These are phyloP conservation scores for Raphidocelis subcapitata DNA, from an alignment of 139 green algal species.

Conservation along the genomic window DNA sequence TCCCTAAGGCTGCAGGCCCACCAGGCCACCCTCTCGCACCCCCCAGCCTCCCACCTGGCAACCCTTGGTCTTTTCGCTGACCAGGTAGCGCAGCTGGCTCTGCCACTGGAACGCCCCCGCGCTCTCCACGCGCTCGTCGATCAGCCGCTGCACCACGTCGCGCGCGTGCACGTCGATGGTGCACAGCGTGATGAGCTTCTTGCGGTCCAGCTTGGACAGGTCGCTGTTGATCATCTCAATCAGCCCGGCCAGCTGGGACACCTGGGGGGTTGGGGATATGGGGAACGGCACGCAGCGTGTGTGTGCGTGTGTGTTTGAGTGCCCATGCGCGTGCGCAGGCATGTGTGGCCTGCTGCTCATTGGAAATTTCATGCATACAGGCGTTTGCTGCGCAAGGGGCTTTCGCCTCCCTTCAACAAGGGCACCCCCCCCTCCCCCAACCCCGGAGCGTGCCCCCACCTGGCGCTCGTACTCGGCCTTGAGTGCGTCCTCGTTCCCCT, in stretches of 20 bases:
- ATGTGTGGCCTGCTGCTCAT: no score
- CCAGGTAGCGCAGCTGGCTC: constrained; percentile 86
- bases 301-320: neutral
- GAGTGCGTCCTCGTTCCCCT: constrained; percentile 89
- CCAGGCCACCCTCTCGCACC: neutral
- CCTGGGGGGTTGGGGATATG: constrained; percentile 51
- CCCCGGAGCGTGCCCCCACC: constrained; percentile 2
- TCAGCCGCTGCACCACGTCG: constrained; percentile 84
- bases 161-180: constrained; percentile 94
- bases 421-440: no score
- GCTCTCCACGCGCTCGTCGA: constrained; percentile 80
- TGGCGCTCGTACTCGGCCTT: constrained; percentile 70
- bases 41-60: constrained; percentile 54
- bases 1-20: neutral
- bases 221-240: constrained; percentile 87
- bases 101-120: constrained; percentile 88
- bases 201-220: constrained; percentile 78
- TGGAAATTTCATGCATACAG: no score
- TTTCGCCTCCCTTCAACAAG: no score
- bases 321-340: neutral
- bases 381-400: no score
- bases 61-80: constrained; percentile 71
- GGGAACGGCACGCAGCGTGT: no score
- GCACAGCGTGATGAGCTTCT: constrained; percentile 95
- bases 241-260: constrained; percentile 77